These are phyloP conservation scores for Boletus vinaceobasis DNA, from an alignment of 768 basidiomycete species.

Conservation along the genomic window DNA sequence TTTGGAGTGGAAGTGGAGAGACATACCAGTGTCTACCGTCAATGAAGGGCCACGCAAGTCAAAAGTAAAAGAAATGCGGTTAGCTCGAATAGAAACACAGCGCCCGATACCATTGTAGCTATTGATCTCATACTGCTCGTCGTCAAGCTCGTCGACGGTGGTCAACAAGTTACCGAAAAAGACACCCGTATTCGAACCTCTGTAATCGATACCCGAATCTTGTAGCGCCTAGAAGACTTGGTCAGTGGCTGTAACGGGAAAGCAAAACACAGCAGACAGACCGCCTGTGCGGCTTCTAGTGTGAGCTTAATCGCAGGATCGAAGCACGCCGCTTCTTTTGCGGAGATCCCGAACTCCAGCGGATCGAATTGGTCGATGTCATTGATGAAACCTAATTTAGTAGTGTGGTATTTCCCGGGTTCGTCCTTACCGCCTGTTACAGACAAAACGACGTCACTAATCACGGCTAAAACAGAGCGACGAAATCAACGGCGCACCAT, in stretches of 20 bases:
- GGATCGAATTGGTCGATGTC: slow-evolving; percentile 33
- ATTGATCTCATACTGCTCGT: slow-evolving; percentile 26
- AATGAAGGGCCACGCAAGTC: slow-evolving; percentile 47
- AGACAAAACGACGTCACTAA: neutral
- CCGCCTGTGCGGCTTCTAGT: slow-evolving; percentile 31
- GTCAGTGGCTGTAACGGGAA: neutral
- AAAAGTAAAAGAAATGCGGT: slow-evolving; percentile 34
- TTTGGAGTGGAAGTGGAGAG: neutral
- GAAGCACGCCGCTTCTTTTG: slow-evolving; percentile 29
- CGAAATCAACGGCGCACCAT: slow-evolving; percentile 18
- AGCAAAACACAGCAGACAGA: neutral
- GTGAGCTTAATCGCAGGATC: slow-evolving; percentile 32
- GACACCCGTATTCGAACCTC: slow-evolving; percentile 40
- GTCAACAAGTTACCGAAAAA: slow-evolving; percentile 36
- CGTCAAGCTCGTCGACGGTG: slow-evolving; percentile 27
- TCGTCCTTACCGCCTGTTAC: slow-evolving; percentile 28
- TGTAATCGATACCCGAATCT: slow-evolving; percentile 47
- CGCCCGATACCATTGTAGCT: slow-evolving; percentile 30
- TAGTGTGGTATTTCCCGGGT: slow-evolving; percentile 29
- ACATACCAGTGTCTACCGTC: slow-evolving; percentile 37
- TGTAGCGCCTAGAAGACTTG: slow-evolving; percentile 29
- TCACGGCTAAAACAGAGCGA: neutral
- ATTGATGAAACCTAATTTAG: slow-evolving; percentile 30
- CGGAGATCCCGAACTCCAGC: slow-evolving; percentile 33
- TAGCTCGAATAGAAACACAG: slow-evolving; percentile 29